phyloP scores from a whole-genome alignment of 2,329 filamentous ascomycete species.

The Anthostomella pinea region DNA sequence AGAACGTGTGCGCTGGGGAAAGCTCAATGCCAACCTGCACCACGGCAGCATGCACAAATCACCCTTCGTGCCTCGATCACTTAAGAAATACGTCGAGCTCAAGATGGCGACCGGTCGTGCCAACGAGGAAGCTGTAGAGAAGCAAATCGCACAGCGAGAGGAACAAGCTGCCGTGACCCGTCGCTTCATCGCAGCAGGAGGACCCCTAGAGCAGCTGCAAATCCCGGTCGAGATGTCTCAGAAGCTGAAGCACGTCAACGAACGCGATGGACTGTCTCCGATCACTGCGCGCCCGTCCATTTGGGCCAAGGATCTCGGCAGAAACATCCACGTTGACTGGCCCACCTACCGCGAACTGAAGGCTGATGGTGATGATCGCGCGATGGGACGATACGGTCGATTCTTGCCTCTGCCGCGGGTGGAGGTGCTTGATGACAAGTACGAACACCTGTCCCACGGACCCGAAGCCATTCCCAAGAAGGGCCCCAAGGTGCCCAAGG shows the following conservation, averaged over 20 bases:
- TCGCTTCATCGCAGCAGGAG: neutral
- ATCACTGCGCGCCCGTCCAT: slow-evolving; percentile 6
- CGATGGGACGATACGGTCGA: neutral
- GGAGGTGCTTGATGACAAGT: neutral
- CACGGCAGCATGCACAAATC: slow-evolving; percentile 37
- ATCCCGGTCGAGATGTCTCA: neutral
- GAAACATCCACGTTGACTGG: slow-evolving; percentile 11
- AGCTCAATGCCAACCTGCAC: slow-evolving; percentile 34
- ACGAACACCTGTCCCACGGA: neutral
- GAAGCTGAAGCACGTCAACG: slow-evolving; percentile 1
- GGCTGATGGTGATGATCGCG: slow-evolving; percentile 5
- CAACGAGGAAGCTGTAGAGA: neutral
- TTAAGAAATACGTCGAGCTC: slow-evolving; percentile 26
- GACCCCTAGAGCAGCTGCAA: neutral
- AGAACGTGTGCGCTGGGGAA: slow-evolving; percentile 35
- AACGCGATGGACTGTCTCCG: slow-evolving; percentile 3
- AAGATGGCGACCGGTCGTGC: slow-evolving; percentile 5
- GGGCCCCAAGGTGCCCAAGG: slow-evolving; percentile 5
- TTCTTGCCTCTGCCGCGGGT: slow-evolving; percentile 12
- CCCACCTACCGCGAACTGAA: slow-evolving; percentile 9
- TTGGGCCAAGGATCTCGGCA: slow-evolving; percentile 7
- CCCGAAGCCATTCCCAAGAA: slow-evolving; percentile 4
- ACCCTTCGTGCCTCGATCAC: slow-evolving; percentile 36
- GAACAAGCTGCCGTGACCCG: neutral
- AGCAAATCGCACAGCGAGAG: slow-evolving; percentile 11